phyloP scores from a whole-genome alignment of 2,329 filamentous ascomycete genomes.

The Stagonosporopsis tanaceti region DNA sequence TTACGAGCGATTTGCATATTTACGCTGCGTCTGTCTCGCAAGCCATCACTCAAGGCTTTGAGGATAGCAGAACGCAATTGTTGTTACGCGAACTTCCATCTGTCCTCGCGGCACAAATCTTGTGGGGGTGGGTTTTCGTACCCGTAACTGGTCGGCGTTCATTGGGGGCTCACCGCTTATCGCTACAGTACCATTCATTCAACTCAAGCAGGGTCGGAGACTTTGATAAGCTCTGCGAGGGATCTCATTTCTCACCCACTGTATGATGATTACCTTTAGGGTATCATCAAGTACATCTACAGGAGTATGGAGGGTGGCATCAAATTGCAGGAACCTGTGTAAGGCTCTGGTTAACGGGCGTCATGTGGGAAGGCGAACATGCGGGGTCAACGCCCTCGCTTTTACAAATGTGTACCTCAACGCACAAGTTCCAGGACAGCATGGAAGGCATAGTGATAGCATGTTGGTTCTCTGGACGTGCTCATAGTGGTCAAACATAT shows the following conservation, averaged over 20 bases:
- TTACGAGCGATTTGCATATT: constrained; percentile 14
- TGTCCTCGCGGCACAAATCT: constrained; percentile 8
- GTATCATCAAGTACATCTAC: background rate
- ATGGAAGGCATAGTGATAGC: background rate
- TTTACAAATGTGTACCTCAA: constrained; percentile 3
- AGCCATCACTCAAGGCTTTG: constrained; percentile 9
- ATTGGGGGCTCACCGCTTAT: background rate
- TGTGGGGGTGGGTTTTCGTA: background rate
- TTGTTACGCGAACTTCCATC: background rate
- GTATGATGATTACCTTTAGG: background rate
- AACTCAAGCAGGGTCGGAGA: background rate
- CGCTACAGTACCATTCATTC: constrained; percentile 2
- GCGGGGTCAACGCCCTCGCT: background rate
- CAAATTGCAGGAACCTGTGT: constrained; percentile 11
- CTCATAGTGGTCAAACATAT: background rate
- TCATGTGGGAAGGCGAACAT: background rate
- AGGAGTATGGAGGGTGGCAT: background rate
- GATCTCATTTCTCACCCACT: background rate
- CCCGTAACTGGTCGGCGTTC: background rate
- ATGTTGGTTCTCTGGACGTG: background rate
- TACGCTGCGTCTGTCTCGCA: constrained; percentile 1
- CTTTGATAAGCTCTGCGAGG: background rate
- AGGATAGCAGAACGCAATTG: constrained; percentile 1
- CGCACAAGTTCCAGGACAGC: background rate
- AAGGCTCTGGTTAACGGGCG: constrained; percentile 4